Conservation (phyloP, 164 flowering plant species). For the Taxillus chinensis region DNA sequence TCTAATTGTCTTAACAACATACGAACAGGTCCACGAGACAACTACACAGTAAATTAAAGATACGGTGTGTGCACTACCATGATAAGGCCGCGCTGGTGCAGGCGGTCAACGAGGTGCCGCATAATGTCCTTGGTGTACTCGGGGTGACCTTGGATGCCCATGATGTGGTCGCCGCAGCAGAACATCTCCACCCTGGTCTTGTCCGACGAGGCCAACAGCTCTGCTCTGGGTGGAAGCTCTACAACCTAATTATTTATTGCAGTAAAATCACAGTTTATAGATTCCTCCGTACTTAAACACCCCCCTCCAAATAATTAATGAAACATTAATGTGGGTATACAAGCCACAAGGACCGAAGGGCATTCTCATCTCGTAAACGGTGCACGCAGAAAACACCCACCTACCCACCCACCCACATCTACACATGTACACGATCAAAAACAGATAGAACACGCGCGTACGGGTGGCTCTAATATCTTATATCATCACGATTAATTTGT, state of each 20-base stretch:
- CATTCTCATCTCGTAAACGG: no score
- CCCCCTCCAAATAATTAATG: no score
- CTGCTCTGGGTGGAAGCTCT: slow-evolving; percentile 60
- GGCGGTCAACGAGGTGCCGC: slow-evolving; percentile 54
- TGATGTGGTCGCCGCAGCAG: slow-evolving; percentile 52
- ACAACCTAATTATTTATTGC: slow-evolving; percentile 28
- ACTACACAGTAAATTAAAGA: neutral
- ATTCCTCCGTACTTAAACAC: no score
- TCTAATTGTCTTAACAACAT: neutral
- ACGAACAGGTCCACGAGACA: neutral
- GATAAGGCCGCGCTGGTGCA: slow-evolving; percentile 31
- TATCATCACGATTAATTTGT: no score
- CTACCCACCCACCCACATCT: no score
- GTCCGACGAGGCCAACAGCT: slow-evolving; percentile 59
- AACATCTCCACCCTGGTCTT: slow-evolving; percentile 78
- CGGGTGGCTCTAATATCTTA: no score
- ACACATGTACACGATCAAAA: no score
- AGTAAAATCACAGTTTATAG: no score
- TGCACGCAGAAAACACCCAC: no score
- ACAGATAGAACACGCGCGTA: no score
- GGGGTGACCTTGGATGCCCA: slow-evolving; percentile 98
- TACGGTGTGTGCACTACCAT: slow-evolving; percentile 18
- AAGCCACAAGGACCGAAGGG: no score
- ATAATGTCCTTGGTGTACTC: slow-evolving; percentile 84
- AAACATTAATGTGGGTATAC: no score